Evolutionary conservation across 2,329 filamentous ascomycete genomes (phyloP), one percentile per base, ranked within the genome.

Genomic region (Penicillium sp.): DNA sequence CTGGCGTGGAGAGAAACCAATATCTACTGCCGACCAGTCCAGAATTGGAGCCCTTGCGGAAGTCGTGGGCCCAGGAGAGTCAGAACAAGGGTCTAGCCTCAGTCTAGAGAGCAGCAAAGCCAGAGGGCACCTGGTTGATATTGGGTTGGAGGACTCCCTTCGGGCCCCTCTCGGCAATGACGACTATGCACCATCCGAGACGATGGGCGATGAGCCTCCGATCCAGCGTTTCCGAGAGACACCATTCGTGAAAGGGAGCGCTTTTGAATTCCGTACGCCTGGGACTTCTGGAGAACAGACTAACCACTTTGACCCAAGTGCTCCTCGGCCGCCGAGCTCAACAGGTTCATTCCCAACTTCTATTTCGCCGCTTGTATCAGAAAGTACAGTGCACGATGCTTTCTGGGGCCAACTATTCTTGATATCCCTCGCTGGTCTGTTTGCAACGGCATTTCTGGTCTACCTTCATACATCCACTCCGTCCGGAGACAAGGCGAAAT

Each of bases 391-490:
- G 34, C 88, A 97, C 63, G 93, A 98, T 64, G 76, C 83, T 4
- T 94, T 97, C 68, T 98, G 93, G 76, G 87, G 86, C 3, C 90
- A 87, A 68, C 75, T 96, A 29, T 98, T 90, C 63, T 70, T 94
- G 33, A 93, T 97, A 55, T 82, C 82, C 21, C 71, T 94, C 37
- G 89, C 87, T 31, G 85, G 84, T 26, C 78, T 97, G 59, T 79
- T 97, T 57, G 86, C 91, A 9, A 91, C 89, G 1, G 94, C 89
- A 57, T 82, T 95, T 48, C 76, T 98, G 10, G 85, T 95, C 16
- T 94, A 86, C 73, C 76, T 98, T 27, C 88, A 97, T 60, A 97
- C 91, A 2, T 81, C 86, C 13, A 72, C 83, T 1, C 84, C 86
- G 4, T 72, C 71, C 37, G 75, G 75, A 39, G 86, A 86, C 59